Evolutionary conservation across 306 rosid genomes (phyloP), one percentile per base, ranked within the genome.

Genomic region (Acacia confusa): DNA sequence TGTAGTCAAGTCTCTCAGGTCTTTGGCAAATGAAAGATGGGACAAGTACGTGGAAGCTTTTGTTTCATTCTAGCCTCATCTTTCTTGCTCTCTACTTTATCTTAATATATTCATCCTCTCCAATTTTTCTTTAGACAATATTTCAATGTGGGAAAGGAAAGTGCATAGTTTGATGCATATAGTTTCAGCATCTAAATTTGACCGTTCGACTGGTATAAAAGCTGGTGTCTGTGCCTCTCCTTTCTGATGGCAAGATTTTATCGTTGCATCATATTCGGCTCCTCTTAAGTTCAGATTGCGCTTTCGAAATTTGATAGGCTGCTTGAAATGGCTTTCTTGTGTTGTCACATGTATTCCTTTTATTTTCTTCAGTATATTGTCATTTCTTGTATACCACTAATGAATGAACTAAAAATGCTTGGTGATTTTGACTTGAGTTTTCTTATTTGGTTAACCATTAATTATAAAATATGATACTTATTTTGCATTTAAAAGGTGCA

Each of bases 1-100:
- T 63, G 78, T 88, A 12, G 94, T 91, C 36, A 95, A 85, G 87
- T 90, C 95, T 82, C 88, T 93, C 40, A 88, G 99, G 84, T 92
- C 97, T 67, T 89, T 95, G 70, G 94, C 97, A 73, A 93, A 95
- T 83, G 99, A 95, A 90, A 93, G 87, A 73, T 94, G 95, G 50
- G 97, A 93, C 81, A 93, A 95, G 99, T 93, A 88, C 40, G 81
- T 40, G n/a, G 82, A 61, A 66, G 69, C 41, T 44, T 82, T 74
- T 82, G 30, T 63, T 24, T 4, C 44, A 19, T 70, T 34, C 64
- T 45, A 47, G 44, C 64, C 8, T 45, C 15, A 1, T 48, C 50
- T 45, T 85, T 84, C 50, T 75, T 81, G 45, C 75, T 68, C 70
- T 75, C 58, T 28, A 9, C 48, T n/a, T n/a, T n/a, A 14, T 7